Percentiles rank a stretch among this genome's conserved stretches.
These are phyloP conservation scores for Amylostereum chailletii DNA, from an alignment of 1,284 basidiomycete species.

Conservation along the genomic window DNA sequence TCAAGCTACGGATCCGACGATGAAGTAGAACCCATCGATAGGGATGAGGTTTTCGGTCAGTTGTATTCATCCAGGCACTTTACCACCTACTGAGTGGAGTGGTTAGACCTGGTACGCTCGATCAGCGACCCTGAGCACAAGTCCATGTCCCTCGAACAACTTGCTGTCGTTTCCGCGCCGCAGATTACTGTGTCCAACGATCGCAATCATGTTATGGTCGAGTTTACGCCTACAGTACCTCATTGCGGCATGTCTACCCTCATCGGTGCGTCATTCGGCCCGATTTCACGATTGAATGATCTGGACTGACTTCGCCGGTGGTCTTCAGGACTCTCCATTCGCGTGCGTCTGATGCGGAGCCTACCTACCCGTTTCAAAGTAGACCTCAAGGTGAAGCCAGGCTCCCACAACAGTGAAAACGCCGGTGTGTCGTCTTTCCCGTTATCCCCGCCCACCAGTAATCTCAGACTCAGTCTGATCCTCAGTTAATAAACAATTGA, in stretches of 20 bases:
- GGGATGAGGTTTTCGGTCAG: constrained; percentile 46
- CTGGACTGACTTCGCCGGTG: neutral
- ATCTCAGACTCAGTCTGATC: neutral
- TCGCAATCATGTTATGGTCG: constrained; percentile 68
- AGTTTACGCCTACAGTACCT: constrained; percentile 96
- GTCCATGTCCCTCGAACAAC: constrained; percentile 89
- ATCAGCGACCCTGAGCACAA: constrained; percentile 98
- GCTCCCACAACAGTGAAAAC: constrained; percentile 92
- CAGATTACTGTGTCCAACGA: constrained; percentile 68
- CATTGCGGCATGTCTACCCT: constrained; percentile 98
- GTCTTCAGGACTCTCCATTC: constrained; percentile 75
- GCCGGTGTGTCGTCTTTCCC: constrained; percentile 44
- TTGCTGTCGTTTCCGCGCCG: constrained; percentile 87
- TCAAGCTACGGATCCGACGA: constrained; percentile 17
- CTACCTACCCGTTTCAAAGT: constrained; percentile 92
- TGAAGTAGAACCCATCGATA: constrained; percentile 37
- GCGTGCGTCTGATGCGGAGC: constrained; percentile 85
- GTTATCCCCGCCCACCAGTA: neutral
- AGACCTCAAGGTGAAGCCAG: constrained; percentile 88
- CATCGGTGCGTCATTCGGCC: constrained; percentile 42
- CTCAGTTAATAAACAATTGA: constrained; percentile 94
- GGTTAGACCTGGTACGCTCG: constrained; percentile 78
- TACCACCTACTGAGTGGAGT: too few species aligned
- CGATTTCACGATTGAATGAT: neutral
- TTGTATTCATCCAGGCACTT: neutral